phyloP scores from a whole-genome alignment of 768 basidiomycete genomes.

The Auricularia sp. region DNA sequence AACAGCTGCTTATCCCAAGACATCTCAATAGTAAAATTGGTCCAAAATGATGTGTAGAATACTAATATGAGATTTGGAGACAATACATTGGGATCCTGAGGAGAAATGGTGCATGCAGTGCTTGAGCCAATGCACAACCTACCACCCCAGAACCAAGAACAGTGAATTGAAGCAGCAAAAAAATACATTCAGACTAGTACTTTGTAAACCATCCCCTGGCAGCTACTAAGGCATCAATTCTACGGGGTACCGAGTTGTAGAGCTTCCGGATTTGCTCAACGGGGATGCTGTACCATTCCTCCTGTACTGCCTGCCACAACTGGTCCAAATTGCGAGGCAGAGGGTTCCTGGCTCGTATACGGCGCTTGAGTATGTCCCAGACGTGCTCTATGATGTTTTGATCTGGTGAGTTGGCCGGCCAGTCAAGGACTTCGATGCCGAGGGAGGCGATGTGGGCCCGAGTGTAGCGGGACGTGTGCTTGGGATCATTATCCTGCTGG shows the following conservation, averaged over 20 bases:
- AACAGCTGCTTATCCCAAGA: too few species aligned
- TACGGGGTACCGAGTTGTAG: not conserved
- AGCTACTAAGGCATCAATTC: not conserved
- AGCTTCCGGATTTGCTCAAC: not conserved
- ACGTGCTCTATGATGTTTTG: slow-evolving; percentile 27
- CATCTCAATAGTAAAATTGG: too few species aligned
- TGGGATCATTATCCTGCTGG: slow-evolving; percentile 30
- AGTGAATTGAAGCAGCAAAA: too few species aligned
- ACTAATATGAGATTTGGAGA: too few species aligned
- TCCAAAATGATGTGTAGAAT: too few species aligned
- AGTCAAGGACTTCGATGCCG: slow-evolving; percentile 18
- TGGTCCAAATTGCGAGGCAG: slow-evolving; percentile 14
- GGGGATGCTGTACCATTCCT: slow-evolving; percentile 3
- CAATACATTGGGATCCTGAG: too few species aligned
- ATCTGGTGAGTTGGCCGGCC: slow-evolving; percentile 25
- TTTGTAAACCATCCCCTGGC: slow-evolving; percentile 4
- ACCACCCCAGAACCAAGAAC: too few species aligned
- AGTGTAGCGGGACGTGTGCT: slow-evolving; percentile 20
- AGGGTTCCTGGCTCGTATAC: slow-evolving; percentile 8
- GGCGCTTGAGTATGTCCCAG: slow-evolving; percentile 20
- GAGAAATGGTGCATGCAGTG: too few species aligned
- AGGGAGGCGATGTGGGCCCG: slow-evolving; percentile 22
- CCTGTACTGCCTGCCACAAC: slow-evolving; percentile 12
- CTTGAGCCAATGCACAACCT: too few species aligned
- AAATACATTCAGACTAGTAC: not conserved